phyloP scores from a whole-genome alignment of 2,329 filamentous ascomycete genomes.

The Colletotrichum brevisporum region DNA sequence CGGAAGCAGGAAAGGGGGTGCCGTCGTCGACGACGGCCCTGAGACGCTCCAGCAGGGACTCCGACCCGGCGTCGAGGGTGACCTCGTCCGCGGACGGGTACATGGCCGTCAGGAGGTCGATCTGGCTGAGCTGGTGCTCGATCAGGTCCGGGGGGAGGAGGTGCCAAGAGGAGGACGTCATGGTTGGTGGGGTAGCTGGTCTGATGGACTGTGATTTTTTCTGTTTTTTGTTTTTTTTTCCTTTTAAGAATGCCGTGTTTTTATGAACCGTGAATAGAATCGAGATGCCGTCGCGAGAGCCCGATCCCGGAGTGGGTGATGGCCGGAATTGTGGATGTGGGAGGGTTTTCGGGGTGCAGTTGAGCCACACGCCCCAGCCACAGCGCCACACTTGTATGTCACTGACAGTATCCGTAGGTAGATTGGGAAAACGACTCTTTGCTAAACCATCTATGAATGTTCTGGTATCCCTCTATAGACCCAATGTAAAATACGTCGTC shows the following conservation, averaged over 20 bases:
- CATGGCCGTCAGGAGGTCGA: constrained; percentile 68
- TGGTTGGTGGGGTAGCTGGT: not conserved
- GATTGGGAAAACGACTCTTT: not conserved
- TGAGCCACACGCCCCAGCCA: constrained; percentile 17
- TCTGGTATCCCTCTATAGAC: not conserved
- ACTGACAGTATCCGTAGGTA: not conserved
- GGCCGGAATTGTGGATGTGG: constrained; percentile 5
- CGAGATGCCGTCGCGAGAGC: not conserved
- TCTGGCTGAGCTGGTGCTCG: constrained; percentile 62
- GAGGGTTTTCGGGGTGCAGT: not conserved
- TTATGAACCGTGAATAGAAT: no score
- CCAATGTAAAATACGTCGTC: no score
- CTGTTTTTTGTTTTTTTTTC: no score
- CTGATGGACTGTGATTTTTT: not conserved
- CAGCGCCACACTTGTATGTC: constrained; percentile 17
- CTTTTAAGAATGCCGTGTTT: no score
- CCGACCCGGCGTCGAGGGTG: constrained; percentile 21
- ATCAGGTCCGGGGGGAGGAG: constrained; percentile 58
- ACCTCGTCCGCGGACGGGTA: constrained; percentile 56
- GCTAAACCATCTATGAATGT: not conserved
- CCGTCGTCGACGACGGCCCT: not conserved
- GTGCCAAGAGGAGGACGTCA: constrained; percentile 30
- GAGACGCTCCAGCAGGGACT: not conserved
- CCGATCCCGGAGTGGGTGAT: constrained; percentile 13
- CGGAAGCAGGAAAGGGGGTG: not conserved